Conservation (phyloP, 805 yeast genomes). For the Nakazawaea ernobii region DNA sequence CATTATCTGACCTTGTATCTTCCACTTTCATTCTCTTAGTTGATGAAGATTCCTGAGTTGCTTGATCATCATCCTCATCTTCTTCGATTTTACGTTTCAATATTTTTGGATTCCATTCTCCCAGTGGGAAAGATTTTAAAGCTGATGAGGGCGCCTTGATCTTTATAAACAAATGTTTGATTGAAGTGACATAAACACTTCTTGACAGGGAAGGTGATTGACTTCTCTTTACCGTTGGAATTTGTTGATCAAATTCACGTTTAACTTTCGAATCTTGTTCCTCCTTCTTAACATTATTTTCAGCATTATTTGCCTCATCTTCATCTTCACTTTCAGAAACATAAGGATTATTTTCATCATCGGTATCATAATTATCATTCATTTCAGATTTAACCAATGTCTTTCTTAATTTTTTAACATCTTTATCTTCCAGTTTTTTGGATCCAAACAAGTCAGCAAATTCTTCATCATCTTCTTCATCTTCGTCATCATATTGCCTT, state of each 20-base stretch:
- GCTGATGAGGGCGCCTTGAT: conserved; percentile 59
- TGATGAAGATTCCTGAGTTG: conserved; percentile 13
- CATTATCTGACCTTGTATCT: conserved; percentile 5
- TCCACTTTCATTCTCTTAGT: conserved; percentile 26
- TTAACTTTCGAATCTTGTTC: conserved; percentile 30
- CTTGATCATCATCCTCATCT: conserved; percentile 13
- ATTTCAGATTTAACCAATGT: conserved; percentile 82
- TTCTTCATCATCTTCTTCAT: conserved; percentile 54
- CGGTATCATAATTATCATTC: conserved; percentile 83
- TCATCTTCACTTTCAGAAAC: conserved; percentile 66
- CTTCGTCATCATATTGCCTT: conserved; percentile 52
- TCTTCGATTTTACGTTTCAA: conserved; percentile 30
- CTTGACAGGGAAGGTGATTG: conserved; percentile 21
- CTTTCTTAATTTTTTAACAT: conserved; percentile 80
- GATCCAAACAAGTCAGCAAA: conserved; percentile 64
- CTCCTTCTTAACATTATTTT: conserved; percentile 29
- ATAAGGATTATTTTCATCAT: conserved; percentile 82
- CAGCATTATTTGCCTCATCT: conserved; percentile 27
- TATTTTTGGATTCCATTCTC: conserved; percentile 76
- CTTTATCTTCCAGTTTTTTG: conserved; percentile 78
- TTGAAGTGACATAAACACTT: conserved; percentile 37
- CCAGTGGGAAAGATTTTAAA: conserved; percentile 62
- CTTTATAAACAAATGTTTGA: conserved; percentile 46
- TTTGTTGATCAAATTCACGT: conserved; percentile 25
- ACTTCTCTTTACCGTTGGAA: conserved; percentile 16